Base-by-base conservation (phyloP, 2,329 filamentous ascomycete species). In the Colletotrichum sidae region DNA sequence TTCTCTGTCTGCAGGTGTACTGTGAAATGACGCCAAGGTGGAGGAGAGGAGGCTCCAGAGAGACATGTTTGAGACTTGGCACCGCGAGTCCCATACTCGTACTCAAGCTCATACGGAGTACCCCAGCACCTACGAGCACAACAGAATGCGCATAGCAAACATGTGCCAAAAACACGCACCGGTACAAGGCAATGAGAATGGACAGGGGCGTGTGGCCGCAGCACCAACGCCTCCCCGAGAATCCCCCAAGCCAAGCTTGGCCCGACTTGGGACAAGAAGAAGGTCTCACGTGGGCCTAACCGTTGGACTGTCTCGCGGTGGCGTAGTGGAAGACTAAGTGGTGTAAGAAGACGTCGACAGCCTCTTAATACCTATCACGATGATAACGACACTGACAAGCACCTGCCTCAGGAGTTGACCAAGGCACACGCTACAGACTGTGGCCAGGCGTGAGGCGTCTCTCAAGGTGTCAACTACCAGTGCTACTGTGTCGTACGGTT, bases 101-200 rank as follows among this genome's bases (percentile, higher is more conserved):
- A 25, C 25, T 25, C 25, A 25, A 25, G 25, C 25, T 25, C 25
- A 25, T 25, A 25, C 25, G 1, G 25, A 25, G 25, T 25, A 25
- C 25, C 25, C 25, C 25, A 25, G 25, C 25, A 25, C 25, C 3
- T 4, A 25, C 3, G 25, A 25, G 25, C 25, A 25, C 25, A 2
- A 17, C 17, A 17, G 17, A 17, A 17, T 17, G 17, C 17, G 17
- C 17, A 17, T 17, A 17, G 17, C 17, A 17, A 17, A 17, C 17
- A 17, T 17, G 17, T 17, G 17, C 17, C 2, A 17, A 25, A 25
- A 25, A 25, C 25, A 25, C 25, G 44, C 25, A 47, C 45, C 15
- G 11, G 38, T 17, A 41, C 25, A 45, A 47, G 51, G 57, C 55
- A 56, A 62, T 65, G 51, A 46, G 33, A 35, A 46, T 15, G 15